Base-by-base conservation (phyloP, 2,329 filamentous ascomycete species). In the Exophiala aquamarina region DNA sequence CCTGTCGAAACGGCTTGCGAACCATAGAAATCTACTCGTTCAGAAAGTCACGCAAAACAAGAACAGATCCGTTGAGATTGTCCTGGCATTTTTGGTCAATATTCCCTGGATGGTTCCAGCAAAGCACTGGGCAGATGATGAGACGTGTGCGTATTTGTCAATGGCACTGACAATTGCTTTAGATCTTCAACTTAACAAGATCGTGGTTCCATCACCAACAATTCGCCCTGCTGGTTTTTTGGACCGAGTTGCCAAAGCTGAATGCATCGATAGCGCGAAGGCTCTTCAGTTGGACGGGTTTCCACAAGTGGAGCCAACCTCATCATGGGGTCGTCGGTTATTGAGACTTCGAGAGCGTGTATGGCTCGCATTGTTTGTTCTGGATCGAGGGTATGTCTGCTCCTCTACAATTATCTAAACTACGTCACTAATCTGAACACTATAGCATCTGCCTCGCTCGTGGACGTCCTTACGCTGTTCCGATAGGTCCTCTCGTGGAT, bases 101-200 rank as follows among this genome's bases (percentile, higher is more conserved):
- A 78, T 89, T 5, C 85, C 85, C 0, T 89, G 85, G 85, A 87
- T 88, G 77, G 79, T 80, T 21, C 82, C 82, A 1, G 82, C 82
- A 2, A 70, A 78, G 49, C 81, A 85, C 58, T 83, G 81, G 63
- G 82, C 82, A 2, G 84, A 88, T 54, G 85, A 89, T 50, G 84
- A 87, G 58, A 87, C 85, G 0, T 87, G 83, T 48, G 77, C 80
- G 33, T 88, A 86, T 56, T 79, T 89, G 44, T 79, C 83, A 2
- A 82, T 84, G 68, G 84, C 85, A 1, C 70, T 85, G 8, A 84
- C 82, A 1, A 81, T 88, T 50, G 83, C 85, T 0, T 70, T 87
- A 26, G 85, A 89, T 57, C 59, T 89, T 7, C 84, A 80, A 1
- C 64, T 89, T 11, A 84, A 88, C 65, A 89, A 88, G 60, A 78